These are phyloP conservation scores for Cornus kousa DNA, from an alignment of 148 eudicot genomes.

Conservation along the genomic window DNA sequence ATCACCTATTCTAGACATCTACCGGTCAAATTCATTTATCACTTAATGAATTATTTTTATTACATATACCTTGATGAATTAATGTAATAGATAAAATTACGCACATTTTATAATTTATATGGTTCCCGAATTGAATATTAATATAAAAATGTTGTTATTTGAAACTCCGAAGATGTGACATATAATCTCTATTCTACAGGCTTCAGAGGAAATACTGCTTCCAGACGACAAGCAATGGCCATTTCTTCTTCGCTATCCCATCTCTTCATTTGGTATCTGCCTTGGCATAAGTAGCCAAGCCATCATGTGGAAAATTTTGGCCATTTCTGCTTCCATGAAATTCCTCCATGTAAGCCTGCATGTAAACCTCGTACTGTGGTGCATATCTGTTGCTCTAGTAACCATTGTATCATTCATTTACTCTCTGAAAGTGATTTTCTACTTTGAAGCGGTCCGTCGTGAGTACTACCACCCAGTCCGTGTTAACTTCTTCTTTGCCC, in stretches of 20 bases:
- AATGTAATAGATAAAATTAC: too few relatives aligned
- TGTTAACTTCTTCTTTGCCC: slow-evolving; percentile 93
- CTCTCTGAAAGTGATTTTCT: slow-evolving; percentile 57
- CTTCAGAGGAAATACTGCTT: slow-evolving; percentile 72
- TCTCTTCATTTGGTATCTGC: slow-evolving; percentile 83
- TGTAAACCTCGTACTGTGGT: slow-evolving; percentile 70
- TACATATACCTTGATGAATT: too few relatives aligned
- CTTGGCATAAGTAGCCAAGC: slow-evolving; percentile 96
- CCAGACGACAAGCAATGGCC: slow-evolving; percentile 95
- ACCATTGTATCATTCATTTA: slow-evolving; percentile 45
- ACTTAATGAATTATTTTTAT: too few relatives aligned
- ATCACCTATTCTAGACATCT: not conserved
- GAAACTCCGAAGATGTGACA: not conserved
- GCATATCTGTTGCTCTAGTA: slow-evolving; percentile 48
- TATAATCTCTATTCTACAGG: slow-evolving; percentile 34
- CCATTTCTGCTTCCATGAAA: slow-evolving; percentile 51
- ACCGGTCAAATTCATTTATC: not conserved
- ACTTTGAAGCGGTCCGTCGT: slow-evolving; percentile 89
- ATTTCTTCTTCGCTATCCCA: slow-evolving; percentile 76
- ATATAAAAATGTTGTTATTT: not conserved
- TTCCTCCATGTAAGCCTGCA: slow-evolving; percentile 59
- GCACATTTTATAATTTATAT: too few relatives aligned
- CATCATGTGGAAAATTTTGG: slow-evolving; percentile 72
- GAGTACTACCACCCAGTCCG: slow-evolving; percentile 90
- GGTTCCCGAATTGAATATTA: not conserved